Base-by-base conservation (phyloP, 805 yeast genomes). In the Kazachstania viticola region DNA sequence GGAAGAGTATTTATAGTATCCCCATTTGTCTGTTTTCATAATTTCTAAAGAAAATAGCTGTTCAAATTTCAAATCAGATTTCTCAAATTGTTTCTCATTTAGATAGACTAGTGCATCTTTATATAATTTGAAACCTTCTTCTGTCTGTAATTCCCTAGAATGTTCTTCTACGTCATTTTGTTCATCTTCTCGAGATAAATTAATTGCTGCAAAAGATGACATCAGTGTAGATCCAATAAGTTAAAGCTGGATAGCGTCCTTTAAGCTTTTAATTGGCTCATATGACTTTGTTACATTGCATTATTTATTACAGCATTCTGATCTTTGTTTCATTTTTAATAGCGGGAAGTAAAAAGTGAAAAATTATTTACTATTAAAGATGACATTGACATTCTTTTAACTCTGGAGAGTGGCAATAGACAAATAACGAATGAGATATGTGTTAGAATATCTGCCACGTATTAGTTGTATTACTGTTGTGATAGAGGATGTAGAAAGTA, bases 141-240 rank as follows among this genome's bases (percentile, higher is more conserved):
- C 97, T 14, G 72, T 71, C 46, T 88, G 96, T 16, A 88, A 62
- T 51, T 91, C 99, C 29, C 95, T 64, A 1, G 96, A 79, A 47
- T 85, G 94, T 41, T 84, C 88, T 41, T 87, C 95, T 21, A 78
- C 79, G 40, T 82, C 88, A 22, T 71, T 62, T 14, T 57, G 58
- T 4, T 69, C 57, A 31, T 79, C 82, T 48, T 81, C 93, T 35
- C 79, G 88, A 25, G 70, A 70, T 28, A 78, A 58, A 47, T 88
- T 88, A 27, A 87, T 65, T 2, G 97, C 94, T 21, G 76, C 67
- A 53, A 88, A 87, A 2, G 75, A 62, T 15, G 87, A 77, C 78
- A 51, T 50, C 14, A 12, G 11, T 3, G 11, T 11, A 19, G 7
- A 19, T n/a, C n/a, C n/a, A n/a, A n/a, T n/a, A n/a, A n/a, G n/a